Evolutionary conservation across 805 yeast species (phyloP).

Genomic region (Myxozyma mucilagina): DNA sequence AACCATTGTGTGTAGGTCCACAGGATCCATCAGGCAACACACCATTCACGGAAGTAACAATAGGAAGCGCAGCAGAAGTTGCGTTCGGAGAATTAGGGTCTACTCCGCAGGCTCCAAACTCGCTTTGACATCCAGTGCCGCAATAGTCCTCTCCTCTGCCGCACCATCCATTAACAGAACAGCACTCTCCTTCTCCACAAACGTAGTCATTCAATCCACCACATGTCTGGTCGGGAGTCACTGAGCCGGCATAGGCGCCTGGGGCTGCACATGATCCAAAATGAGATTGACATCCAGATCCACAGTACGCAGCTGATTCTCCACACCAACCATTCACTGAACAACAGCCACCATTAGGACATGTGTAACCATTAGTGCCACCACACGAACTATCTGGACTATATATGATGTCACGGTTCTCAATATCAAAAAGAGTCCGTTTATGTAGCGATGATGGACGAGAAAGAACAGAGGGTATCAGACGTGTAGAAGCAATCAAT

Average conservation of each 20-base stretch:
- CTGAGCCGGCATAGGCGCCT: not conserved
- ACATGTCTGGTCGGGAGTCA: conserved; percentile 17
- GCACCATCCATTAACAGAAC: conserved; percentile 25
- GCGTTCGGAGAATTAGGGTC: not conserved
- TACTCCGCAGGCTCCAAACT: conserved; percentile 10
- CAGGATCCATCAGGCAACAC: conserved; percentile 13
- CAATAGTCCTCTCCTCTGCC: conserved; percentile 15
- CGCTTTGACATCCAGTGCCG: conserved; percentile 20
- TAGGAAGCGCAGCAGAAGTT: not conserved
- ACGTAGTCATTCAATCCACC: conserved; percentile 13
- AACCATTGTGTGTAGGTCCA: conserved; percentile 13
- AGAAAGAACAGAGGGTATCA: not conserved
- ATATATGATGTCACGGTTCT: not conserved
- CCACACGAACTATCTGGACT: conserved; percentile 19
- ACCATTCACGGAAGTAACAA: not conserved
- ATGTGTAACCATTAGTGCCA: conserved; percentile 6
- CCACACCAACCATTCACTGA: conserved; percentile 26
- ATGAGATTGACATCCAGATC: conserved; percentile 1
- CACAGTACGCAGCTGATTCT: conserved; percentile 11
- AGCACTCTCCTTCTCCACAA: conserved; percentile 16
- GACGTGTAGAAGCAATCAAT: not conserved
- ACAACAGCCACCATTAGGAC: conserved; percentile 20
- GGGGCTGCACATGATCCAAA: conserved; percentile 6
- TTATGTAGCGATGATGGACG: not conserved
- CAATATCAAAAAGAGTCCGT: not conserved